A percentile compares a stretch with the other conserved stretches of the same genome.
phyloP scores from a whole-genome alignment of 2,329 filamentous ascomycete genomes.

The Biscogniauxia marginata region DNA sequence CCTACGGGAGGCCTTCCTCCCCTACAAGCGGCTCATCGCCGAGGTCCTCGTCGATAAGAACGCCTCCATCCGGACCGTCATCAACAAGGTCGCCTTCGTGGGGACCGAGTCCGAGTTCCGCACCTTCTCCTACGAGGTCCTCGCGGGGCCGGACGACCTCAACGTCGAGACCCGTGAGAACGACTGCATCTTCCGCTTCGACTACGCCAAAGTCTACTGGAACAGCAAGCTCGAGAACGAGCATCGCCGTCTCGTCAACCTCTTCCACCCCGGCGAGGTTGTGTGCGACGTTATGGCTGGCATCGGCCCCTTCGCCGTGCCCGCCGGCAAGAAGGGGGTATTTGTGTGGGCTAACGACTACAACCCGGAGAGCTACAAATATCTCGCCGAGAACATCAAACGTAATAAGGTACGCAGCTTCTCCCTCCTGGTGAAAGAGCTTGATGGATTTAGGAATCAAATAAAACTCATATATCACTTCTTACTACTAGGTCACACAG shows the following conservation, averaged over 20 bases:
- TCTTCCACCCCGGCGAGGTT: slow-evolving; percentile 81
- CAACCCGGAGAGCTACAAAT: slow-evolving; percentile 82
- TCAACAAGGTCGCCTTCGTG: slow-evolving; percentile 92
- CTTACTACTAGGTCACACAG: slow-evolving; percentile 48
- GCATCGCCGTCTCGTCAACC: slow-evolving; percentile 73
- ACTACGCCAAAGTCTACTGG: slow-evolving; percentile 98
- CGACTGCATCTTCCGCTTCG: slow-evolving; percentile 83
- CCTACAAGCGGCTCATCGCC: slow-evolving; percentile 83
- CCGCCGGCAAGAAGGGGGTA: slow-evolving; percentile 82
- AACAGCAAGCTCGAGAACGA: slow-evolving; percentile 89
- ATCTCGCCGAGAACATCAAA: slow-evolving; percentile 66
- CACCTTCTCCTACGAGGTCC: slow-evolving; percentile 89
- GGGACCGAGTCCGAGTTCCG: slow-evolving; percentile 82
- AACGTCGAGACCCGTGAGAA: slow-evolving; percentile 81
- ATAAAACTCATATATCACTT: slow-evolving; percentile 10
- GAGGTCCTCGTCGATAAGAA: slow-evolving; percentile 91
- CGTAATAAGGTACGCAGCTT: slow-evolving; percentile 69
- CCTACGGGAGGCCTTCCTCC: slow-evolving; percentile 76
- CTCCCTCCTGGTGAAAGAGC: no score
- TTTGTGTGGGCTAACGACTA: slow-evolving; percentile 98
- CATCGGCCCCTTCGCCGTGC: slow-evolving; percentile 91
- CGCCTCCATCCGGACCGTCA: slow-evolving; percentile 76
- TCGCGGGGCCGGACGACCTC: slow-evolving; percentile 76
- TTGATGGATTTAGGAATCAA: no score
- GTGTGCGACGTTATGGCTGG: slow-evolving; percentile 97